These are phyloP conservation scores for Aspergillus cristatus DNA, from an alignment of 495 filamentous ascomycete genomes.

Conservation along the genomic window DNA sequence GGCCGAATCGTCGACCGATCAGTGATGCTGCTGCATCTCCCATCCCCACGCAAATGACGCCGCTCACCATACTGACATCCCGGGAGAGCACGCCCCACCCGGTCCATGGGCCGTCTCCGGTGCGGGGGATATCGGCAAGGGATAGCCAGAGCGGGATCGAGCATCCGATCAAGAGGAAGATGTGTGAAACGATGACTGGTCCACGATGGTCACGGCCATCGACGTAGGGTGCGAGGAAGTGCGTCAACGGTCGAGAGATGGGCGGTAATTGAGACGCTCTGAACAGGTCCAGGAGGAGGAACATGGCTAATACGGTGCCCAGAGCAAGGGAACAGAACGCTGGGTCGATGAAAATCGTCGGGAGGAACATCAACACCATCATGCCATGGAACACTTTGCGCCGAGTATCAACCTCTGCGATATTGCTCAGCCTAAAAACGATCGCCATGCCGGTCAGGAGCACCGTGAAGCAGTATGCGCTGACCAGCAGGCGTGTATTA, in stretches of 20 bases:
- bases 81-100: constrained; percentile 65
- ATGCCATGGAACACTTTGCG: constrained; percentile 98
- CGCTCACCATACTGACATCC: constrained; percentile 80
- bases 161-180: constrained; percentile 94
- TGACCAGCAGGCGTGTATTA: constrained; percentile 71
- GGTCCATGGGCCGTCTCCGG: constrained; percentile 39
- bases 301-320: constrained; percentile 62
- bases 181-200: constrained; percentile 89
- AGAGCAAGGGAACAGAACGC: constrained; percentile 71
- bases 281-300: constrained; percentile 81
- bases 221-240: constrained; percentile 86
- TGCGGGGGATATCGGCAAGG: constrained; percentile 53
- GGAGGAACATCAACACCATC: constrained; percentile 93
- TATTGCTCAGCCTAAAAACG: constrained; percentile 60
- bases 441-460: constrained; percentile 60
- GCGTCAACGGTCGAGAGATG: constrained; percentile 67
- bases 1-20: constrained; percentile 78
- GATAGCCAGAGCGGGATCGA: constrained; percentile 92
- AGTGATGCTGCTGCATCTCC: constrained; percentile 94
- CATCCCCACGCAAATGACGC: constrained; percentile 88
- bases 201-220: constrained; percentile 89
- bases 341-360: constrained; percentile 77
- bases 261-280: constrained; percentile 87
- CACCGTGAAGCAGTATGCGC: constrained; percentile 60
- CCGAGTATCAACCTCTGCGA: constrained; percentile 87